Evolutionary conservation across 1,284 basidiomycete genomes (phyloP), one percentile per base, ranked within the genome.

Genomic region (Fistulinella cinereoalba): DNA sequence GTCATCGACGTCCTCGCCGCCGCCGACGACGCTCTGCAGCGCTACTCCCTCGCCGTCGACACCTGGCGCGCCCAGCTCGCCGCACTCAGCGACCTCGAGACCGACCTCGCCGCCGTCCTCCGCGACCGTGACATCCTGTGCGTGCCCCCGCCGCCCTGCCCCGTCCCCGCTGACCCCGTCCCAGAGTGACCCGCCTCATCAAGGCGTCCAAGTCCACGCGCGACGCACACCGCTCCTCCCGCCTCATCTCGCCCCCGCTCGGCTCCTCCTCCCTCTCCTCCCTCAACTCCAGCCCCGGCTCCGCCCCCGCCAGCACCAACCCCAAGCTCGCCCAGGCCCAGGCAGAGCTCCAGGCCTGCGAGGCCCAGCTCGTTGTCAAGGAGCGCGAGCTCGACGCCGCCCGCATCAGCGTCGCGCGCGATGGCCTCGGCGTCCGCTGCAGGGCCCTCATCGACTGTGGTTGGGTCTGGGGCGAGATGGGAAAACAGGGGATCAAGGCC

Each of bases 51-150:
- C 6, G 76, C 78, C 0, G 70, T 89, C 0, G 83, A 89, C 27
- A 66, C 73, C 27, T 89, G 86, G 80, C 73, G 79, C 37, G 77
- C 77, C 31, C 72, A 78, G 53, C 71, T 71, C 15, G 42, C 46
- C 34, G 27, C 41, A 1, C 53, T 88, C 54, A 78, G 74, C 51
- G 67, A 68, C 22, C 69, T 88, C 51, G 86, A 91, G 62, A 83
- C 87, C 32, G 84, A 86, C 43, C 76, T 89, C 4, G 73, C 71
- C 15, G 81, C 77, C 52, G 72, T 88, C 46, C 70, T 86, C 42
- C 71, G 85, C 4, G 87, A 90, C 64, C 69, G 85, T 31, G 87
- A 90, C 55, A 89, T 90, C 52, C 71, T 89, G 87, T 88, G 53
- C 62, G 85, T 75, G 10, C 31, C 45, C 32, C 42, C 12, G 6